Conservation (phyloP, 306 rosid species). For the Vigna nakashimae region DNA sequence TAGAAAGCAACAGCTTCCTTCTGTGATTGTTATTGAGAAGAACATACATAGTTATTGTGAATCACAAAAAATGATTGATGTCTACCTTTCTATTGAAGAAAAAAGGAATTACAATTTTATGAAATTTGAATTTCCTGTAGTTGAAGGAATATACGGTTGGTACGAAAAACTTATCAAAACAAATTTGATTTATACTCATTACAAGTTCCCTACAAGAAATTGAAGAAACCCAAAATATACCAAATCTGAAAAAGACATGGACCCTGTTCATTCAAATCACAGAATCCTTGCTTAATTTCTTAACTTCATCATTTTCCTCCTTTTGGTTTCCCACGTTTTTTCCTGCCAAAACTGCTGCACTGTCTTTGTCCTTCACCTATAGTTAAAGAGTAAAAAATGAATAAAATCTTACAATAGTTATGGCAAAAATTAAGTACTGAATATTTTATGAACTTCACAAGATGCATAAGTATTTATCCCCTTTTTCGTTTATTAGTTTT, state of each 20-base stretch:
- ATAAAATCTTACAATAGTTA: background rate
- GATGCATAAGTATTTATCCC: too few relatives aligned
- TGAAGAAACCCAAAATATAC: slow-evolving; percentile 43
- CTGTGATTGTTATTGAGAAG: background rate
- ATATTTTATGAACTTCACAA: too few relatives aligned
- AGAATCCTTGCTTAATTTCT: slow-evolving; percentile 81
- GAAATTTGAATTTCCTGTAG: slow-evolving; percentile 30
- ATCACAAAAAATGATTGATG: slow-evolving; percentile 28
- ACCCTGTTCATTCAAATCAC: slow-evolving; percentile 59
- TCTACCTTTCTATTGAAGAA: slow-evolving; percentile 18
- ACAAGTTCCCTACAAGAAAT: slow-evolving; percentile 36
- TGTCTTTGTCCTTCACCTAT: slow-evolving; percentile 76
- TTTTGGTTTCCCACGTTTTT: slow-evolving; percentile 66
- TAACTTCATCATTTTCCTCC: slow-evolving; percentile 72
- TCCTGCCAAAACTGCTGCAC: slow-evolving; percentile 63
- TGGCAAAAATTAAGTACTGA: too few relatives aligned
- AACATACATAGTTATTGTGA: background rate
- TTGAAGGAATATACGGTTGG: slow-evolving; percentile 24
- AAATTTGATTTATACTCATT: slow-evolving; percentile 62
- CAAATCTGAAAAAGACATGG: slow-evolving; percentile 17
- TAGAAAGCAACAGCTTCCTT: slow-evolving; percentile 1
- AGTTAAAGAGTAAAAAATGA: slow-evolving; percentile 20
- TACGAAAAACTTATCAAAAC: slow-evolving; percentile 37
- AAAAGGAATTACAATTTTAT: slow-evolving; percentile 29
- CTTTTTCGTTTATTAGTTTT: too few relatives aligned